These are phyloP conservation scores for Rhizophlyctis rosea DNA, from an alignment of 192 early-diverging fungal genomes.

Conservation along the genomic window DNA sequence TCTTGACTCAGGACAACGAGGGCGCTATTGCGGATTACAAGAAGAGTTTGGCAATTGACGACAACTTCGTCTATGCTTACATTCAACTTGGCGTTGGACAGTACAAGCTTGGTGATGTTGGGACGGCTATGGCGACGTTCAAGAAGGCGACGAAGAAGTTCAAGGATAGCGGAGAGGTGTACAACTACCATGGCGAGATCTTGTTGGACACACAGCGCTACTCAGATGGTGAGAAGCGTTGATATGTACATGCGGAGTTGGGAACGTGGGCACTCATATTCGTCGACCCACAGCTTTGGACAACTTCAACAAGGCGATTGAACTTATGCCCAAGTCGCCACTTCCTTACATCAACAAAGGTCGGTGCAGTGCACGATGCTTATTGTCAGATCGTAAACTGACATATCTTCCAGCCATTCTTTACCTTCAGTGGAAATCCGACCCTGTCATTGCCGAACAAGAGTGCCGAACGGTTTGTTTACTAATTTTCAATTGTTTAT, in stretches of 20 bases:
- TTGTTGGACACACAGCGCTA: slow-evolving; percentile 81
- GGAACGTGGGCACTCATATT: neutral
- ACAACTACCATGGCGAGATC: slow-evolving; percentile 98
- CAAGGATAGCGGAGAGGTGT: slow-evolving; percentile 77
- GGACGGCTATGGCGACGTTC: slow-evolving; percentile 73
- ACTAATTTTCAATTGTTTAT: neutral
- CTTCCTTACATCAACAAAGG: slow-evolving; percentile 98
- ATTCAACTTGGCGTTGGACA: slow-evolving; percentile 94
- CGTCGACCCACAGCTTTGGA: slow-evolving; percentile 50
- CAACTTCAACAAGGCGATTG: slow-evolving; percentile 86
- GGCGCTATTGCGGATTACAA: slow-evolving; percentile 83
- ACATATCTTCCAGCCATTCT: slow-evolving; percentile 49
- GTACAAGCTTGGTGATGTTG: slow-evolving; percentile 83
- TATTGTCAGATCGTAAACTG: too few species aligned
- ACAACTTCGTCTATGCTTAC: slow-evolving; percentile 79
- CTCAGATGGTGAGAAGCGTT: slow-evolving; percentile 48
- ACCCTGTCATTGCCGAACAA: slow-evolving; percentile 70
- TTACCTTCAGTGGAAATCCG: slow-evolving; percentile 68
- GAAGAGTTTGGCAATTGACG: slow-evolving; percentile 74
- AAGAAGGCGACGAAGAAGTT: slow-evolving; percentile 76
- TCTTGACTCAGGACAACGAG: slow-evolving; percentile 77
- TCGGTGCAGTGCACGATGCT: too few species aligned
- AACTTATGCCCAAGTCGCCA: slow-evolving; percentile 77
- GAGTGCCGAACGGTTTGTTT: slow-evolving; percentile 57
- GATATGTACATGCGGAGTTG: neutral